Evolutionary conservation across 108 stramenopile species (phyloP), one percentile per base, ranked within the genome.

Genomic region (Cyclotella cryptica): DNA sequence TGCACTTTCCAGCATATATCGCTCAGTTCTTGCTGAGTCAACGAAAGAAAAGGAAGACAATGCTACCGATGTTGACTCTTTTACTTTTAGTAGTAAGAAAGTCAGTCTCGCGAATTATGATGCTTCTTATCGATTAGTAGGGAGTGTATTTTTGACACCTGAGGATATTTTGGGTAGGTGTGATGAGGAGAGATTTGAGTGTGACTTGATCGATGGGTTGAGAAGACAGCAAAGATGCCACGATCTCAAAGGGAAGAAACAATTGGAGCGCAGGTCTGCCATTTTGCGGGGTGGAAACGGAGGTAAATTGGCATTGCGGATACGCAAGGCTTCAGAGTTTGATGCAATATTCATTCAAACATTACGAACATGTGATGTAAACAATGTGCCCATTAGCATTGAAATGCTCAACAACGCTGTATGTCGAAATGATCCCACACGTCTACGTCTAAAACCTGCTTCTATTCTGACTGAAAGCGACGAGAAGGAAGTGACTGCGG

Each of bases 261-360:
- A 40, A 7, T 44, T 65, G 65, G 45, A 53, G 39, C 42, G 18
- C n/a, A 61, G n/a, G n/a, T 29, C 24, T 26, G 21, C 28, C 35
- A 15, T 15, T 10, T 27, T 22, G 15, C 59, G 29, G 24, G 27
- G 42, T 12, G 55, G 43, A 15, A 44, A 49, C 26, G 61, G 86
- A 15, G 90, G 78, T 3, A 78, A 64, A n/a, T 74, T 92, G 26
- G 91, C 89, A 19, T 65, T 92, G 10, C 43, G 91, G 63, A 83
- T 89, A 51, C 84, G 89, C 40, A 58, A 84, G 29, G 89, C 91
- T 19, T 84, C 88, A 4, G 55, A 75, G n/a, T 75, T 79, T 40
- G 91, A 92, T 66, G 41, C 76, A 9, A 55, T 59, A 0, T 88
- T 90, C 42, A 69, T 90, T 40, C 66, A 62, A 15, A 60, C 75